Base-by-base conservation (phyloP, 306 rosid genomes). In the Quercus parvula region DNA sequence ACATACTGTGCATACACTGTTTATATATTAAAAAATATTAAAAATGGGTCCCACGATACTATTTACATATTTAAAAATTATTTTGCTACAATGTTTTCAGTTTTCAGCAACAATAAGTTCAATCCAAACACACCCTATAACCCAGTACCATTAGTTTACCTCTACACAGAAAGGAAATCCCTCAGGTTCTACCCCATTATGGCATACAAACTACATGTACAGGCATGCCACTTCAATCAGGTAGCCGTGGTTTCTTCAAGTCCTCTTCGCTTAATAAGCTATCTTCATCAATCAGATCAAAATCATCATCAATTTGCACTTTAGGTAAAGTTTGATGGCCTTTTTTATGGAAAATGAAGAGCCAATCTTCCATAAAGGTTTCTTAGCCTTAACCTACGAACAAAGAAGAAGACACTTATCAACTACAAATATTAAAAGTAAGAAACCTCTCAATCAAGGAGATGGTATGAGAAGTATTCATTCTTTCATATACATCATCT, bases 211-310 rank as follows among this genome's bases (percentile, higher is more conserved):
- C 25, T 13, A 66, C 25, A 63, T 33, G 51, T 2, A 31, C 19
- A 6, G 10, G 35, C 5, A 4, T 31, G 51, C 18, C 27, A 67
- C 71, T 33, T 64, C 70, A 5, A 17, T 63, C 44, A 30, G 92
- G 88, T 52, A 85, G 77, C 78, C 86, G 87, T 19, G 98, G 97
- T 84, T 90, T 95, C 89, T 83, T 84, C 54, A 95, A 83, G 84
- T 95, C 99, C 79, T 95, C 97, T 70, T 93, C 98, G 46, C 93
- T 89, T 81, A 95, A 84, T 41, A 95, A 88, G 83, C 92, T 92
- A 81, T 95, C 97, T 80, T 95, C 99, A 81, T 94, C 98, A 17
- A 95, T 93, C 77, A 95, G 84, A 90, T 95, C 97, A 1, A 89
- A 87, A 77, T 95, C 99, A 64, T 88, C 84, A 82, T 86, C 90